Percentiles rank a stretch among this genome's conserved stretches.
phyloP scores from a whole-genome alignment of 225 moss, liverwort and hornwort species.

The Marchantia polymorpha region DNA sequence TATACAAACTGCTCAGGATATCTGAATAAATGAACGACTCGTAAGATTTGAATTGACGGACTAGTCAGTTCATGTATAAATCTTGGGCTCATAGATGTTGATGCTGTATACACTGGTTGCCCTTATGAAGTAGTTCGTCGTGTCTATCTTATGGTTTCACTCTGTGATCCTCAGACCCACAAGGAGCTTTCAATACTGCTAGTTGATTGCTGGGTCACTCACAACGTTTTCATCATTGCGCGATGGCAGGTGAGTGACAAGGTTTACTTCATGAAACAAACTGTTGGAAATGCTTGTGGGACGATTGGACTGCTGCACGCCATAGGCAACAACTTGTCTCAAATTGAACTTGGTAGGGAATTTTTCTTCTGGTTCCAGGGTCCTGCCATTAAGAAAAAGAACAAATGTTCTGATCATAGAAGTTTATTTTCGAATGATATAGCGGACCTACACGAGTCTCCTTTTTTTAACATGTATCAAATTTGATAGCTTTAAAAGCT shows the following conservation, averaged over 20 bases:
- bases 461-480: neutral
- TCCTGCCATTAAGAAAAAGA: neutral
- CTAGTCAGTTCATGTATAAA: neutral
- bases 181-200: constrained; percentile 24
- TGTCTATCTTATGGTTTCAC: constrained; percentile 12
- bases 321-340: constrained; percentile 69
- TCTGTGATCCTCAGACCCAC: constrained; percentile 22
- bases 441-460: neutral
- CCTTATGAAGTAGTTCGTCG: neutral
- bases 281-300: constrained; percentile 92
- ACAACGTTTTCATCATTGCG: constrained; percentile 32
- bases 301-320: constrained; percentile 93
- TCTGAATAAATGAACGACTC: too few species aligned
- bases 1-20: neutral
- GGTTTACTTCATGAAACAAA: constrained; percentile 89
- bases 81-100: neutral
- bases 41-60: neutral
- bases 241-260: constrained; percentile 72
- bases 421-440: neutral
- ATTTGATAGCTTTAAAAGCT: neutral
- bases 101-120: neutral
- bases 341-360: constrained; percentile 70
- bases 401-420: neutral
- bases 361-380: constrained; percentile 15
- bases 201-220: constrained; percentile 30